Evolutionary conservation across 75 land plant species (phyloP).

Genomic region (Pinus taeda): DNA sequence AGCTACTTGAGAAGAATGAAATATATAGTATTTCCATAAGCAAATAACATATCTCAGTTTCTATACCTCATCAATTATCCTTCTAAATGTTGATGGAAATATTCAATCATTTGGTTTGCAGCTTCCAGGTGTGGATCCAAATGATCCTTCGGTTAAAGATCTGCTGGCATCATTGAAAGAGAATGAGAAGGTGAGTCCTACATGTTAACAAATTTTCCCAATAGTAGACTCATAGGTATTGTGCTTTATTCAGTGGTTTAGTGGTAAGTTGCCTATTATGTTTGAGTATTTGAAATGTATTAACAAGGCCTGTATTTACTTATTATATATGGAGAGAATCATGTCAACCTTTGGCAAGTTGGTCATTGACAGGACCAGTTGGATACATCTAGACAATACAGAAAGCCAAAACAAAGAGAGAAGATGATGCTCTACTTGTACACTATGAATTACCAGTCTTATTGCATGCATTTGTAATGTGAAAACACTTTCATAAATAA

Average conservation of each 20-base stretch:
- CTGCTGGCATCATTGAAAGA: constrained; percentile 35
- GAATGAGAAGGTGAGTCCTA: constrained; percentile 24
- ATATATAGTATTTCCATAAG: not conserved
- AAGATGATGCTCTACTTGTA: not conserved
- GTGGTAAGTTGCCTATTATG: not conserved
- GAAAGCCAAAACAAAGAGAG: not conserved
- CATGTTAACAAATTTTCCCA: not conserved
- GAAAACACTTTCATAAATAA: too few species aligned
- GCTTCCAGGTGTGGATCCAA: constrained; percentile 54
- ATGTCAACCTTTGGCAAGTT: not conserved
- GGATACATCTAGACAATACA: too few species aligned
- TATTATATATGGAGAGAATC: not conserved
- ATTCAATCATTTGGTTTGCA: constrained; percentile 5
- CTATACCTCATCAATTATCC: not conserved
- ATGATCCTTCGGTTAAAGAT: constrained; percentile 49
- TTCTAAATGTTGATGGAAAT: not conserved
- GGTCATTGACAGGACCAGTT: not conserved
- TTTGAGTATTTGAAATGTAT: not conserved
- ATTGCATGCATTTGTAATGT: too few species aligned
- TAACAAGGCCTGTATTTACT: not conserved
- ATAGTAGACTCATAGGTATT: not conserved
- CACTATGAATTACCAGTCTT: not conserved
- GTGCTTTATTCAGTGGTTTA: not conserved
- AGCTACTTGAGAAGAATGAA: not conserved
- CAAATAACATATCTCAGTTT: not conserved